Base-by-base conservation (phyloP, 192 early-diverging fungal species). In the Linnemannia exigua region DNA sequence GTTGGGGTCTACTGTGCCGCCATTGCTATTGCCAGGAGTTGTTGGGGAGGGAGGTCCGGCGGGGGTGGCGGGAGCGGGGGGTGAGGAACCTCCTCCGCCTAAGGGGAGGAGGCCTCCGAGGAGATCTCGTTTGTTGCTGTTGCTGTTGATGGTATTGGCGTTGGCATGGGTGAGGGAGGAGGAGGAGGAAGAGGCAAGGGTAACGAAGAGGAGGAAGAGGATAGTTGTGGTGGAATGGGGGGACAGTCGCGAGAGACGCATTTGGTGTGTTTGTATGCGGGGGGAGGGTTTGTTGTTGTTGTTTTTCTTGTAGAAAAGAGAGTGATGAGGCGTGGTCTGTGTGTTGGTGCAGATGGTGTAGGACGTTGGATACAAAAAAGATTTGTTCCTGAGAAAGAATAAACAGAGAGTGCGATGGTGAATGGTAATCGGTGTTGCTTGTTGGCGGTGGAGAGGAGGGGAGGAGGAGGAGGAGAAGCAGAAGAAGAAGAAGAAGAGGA, bases 41-140 rank as follows among this genome's bases (percentile, higher is more conserved):
- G 52, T 54, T 3, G 52, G 22, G 5, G 54, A 5, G 11, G 31
- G 63, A 41, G 63, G 5, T 48, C 36, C n/a, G 35, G 11, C n/a
- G 67, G 58, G 47, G 47, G 76, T 33, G 66, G 75, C 72, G 38
- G 58, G n/a, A 17, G 70, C 8, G 15, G 70, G n/a, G 14, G 70
- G 12, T 9, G 44, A 31, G 16, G 46, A 28, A n/a, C n/a, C n/a
- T n/a, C n/a, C n/a, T 12, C 41, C 44, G 25, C 70, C 35, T 28
- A 14, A 50, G 19, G 33, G 50, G 35, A 48, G n/a, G 74, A 63
- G 25, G 54, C 28, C 31, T 63, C 58, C 58, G 28, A 63, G 58
- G 28, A 63, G 28, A 25, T 63, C 58, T 63, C 58, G n/a, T 63
- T 63, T 63, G 28, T 31, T 63, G 28, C 14, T 31, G 1, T 25